Base-by-base conservation (phyloP, 495 filamentous ascomycete species). In the Penicillium diatomitis region DNA sequence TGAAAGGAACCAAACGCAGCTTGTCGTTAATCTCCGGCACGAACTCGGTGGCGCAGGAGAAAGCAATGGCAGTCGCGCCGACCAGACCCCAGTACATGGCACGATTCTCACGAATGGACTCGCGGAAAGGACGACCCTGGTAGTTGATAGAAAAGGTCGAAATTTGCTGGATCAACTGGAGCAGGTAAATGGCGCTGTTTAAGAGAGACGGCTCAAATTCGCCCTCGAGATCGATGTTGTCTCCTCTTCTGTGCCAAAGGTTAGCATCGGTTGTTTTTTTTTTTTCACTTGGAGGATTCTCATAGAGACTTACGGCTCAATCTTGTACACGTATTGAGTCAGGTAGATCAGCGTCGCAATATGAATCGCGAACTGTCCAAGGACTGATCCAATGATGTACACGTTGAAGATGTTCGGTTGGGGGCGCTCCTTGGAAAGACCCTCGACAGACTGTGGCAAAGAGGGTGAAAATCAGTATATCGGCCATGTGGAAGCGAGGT, bases 71-170 rank as follows among this genome's bases (percentile, higher is more conserved):
- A 4, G 90, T 84, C 6, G 95, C 90, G 46, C 83, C 84, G 5
- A 97, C 69, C 43, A 99, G 83, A 48, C 92, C 94, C 78, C 84
- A 97, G 74, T 90, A 99, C 92, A 99, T 99, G 61, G 88, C 88
- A 57, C 80, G 82, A 72, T 99, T 99, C 73, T 97, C 94, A 2
- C 84, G 80, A 46, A 99, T 88, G 6, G 85, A 85, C 68, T 99
- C 92, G 48, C 92, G 86, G 83, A 99, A 99, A 3, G 92, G 92
- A 27, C 92, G 86, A 47, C 92, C 92, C 66, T 99, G 92, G 72
- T 99, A 99, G 75, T 99, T 99, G 78, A 97, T 92, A 35, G 92
- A 90, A 61, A 99, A 99, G 6, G 92, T 99, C 8, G 92, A 97
- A 61, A 99, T 96, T 62, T 99, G 94, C 67, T 99, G 92, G 69